Conservation (phyloP, 1,139 yeast species). For the Sugiyamaella pinicola region DNA sequence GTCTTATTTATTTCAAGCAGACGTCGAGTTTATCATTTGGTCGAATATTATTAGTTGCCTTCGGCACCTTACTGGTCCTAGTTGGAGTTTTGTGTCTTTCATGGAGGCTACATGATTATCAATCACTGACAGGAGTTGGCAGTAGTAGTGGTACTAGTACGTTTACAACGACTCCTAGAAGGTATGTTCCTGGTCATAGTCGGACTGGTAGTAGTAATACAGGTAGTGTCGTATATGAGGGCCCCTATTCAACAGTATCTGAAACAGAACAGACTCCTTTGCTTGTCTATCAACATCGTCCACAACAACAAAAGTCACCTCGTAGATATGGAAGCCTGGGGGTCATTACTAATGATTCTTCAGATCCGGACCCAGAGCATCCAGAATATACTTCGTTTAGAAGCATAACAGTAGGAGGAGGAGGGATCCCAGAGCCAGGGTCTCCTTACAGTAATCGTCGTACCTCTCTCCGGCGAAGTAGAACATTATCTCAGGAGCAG, state of each 20-base stretch:
- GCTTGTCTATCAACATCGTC: constrained; percentile 5
- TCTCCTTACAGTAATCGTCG: constrained; percentile 30
- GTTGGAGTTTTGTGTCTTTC: constrained; percentile 59
- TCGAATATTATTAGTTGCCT: constrained; percentile 49
- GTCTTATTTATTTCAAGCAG: constrained; percentile 64
- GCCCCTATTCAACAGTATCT: neutral
- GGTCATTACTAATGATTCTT: neutral
- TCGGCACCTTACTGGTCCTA: constrained; percentile 55
- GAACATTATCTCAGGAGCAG: constrained; percentile 54
- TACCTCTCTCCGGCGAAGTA: constrained; percentile 26
- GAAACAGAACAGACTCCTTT: constrained; percentile 15
- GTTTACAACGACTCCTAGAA: constrained; percentile 11
- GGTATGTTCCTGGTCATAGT: constrained; percentile 4
- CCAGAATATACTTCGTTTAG: constrained; percentile 36
- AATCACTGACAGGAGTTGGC: neutral
- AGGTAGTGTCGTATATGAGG: constrained; percentile 1
- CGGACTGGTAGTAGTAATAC: constrained; percentile 1
- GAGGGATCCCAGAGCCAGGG: constrained; percentile 34
- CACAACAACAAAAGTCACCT: constrained; percentile 2
- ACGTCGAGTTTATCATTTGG: constrained; percentile 45
- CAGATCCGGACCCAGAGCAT: constrained; percentile 14
- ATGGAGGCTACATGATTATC: constrained; percentile 39
- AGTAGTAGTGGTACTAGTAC: neutral
- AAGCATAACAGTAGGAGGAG: constrained; percentile 27
- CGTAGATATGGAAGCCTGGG: constrained; percentile 14